phyloP scores from a whole-genome alignment of 306 rosid species.

The Styphnolobium japonicum region DNA sequence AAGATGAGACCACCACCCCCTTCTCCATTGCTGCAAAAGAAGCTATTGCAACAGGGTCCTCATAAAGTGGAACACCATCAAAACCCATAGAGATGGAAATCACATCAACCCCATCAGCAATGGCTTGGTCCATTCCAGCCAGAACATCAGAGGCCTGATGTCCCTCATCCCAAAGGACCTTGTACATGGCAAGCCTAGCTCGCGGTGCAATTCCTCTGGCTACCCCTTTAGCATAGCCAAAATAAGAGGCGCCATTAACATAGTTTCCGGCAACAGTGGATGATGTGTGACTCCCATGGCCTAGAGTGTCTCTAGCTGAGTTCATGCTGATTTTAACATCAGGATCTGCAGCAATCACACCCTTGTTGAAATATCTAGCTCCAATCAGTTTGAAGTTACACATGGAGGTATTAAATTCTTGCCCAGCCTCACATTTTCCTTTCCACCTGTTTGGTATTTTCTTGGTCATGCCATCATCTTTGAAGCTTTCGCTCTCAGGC shows the following conservation, averaged over 20 bases:
- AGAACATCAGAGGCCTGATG: conserved; percentile 18
- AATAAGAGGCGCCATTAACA: conserved; percentile 19
- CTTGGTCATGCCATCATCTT: conserved; percentile 26
- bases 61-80: conserved; percentile 4
- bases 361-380: conserved; percentile 37
- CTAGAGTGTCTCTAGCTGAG: conserved; percentile 23
- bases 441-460: conserved; percentile 21
- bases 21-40: conserved; percentile 39
- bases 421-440: conserved; percentile 30
- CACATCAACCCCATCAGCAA: conserved; percentile 36
- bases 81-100: conserved; percentile 33
- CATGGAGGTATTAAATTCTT: conserved; percentile 29
- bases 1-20: conserved; percentile 29
- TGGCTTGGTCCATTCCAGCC: conserved; percentile 30
- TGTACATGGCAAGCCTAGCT: conserved; percentile 28
- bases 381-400: conserved; percentile 38
- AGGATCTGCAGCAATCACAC: neutral
- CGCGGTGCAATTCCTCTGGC: conserved; percentile 37
- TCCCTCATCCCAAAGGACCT: conserved; percentile 14
- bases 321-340: conserved; percentile 16
- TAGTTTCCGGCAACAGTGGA: conserved; percentile 36
- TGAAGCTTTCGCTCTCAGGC: conserved; percentile 39
- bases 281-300: conserved; percentile 36
- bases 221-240: conserved; percentile 27
- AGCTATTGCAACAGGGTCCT: conserved; percentile 30